phyloP scores from a whole-genome alignment of 345 rosid genomes.

The Arabidopsis thaliana region DNA sequence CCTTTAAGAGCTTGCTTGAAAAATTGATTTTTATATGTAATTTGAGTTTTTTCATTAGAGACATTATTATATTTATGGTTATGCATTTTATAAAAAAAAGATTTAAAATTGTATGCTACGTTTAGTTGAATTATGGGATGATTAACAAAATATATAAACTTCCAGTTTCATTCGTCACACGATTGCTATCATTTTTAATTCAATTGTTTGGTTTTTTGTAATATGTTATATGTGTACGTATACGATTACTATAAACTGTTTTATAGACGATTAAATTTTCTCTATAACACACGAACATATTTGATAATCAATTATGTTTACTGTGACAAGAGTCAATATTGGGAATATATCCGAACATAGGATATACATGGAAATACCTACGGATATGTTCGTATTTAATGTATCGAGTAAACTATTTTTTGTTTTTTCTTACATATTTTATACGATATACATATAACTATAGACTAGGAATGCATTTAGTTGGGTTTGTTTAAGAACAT shows the following conservation, averaged over 20 bases:
- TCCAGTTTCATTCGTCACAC: neutral
- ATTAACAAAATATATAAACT: conserved; percentile 3
- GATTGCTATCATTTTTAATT: neutral
- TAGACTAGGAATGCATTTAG: conserved; percentile 14
- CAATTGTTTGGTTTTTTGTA: neutral
- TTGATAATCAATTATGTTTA: neutral
- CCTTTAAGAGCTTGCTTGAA: conserved; percentile 63
- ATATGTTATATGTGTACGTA: neutral
- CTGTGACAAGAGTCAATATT: conserved; percentile 7
- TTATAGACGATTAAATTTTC: no score
- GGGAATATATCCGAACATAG: neutral
- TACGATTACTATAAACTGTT: no score
- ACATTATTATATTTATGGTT: conserved; percentile 28
- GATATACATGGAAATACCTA: conserved; percentile 1
- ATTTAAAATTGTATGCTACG: conserved; percentile 20
- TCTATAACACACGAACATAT: no score
- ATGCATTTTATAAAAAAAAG: neutral
- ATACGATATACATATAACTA: neutral
- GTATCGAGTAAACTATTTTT: neutral
- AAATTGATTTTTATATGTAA: conserved; percentile 21
- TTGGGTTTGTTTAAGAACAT: conserved; percentile 18
- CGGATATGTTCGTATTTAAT: conserved; percentile 4
- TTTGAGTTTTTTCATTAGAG: conserved; percentile 20
- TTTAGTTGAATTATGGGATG: conserved; percentile 6
- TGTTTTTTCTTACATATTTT: neutral